These are phyloP conservation scores for Isatis lusitanica DNA, from an alignment of 441 rosid species.

Conservation along the genomic window DNA sequence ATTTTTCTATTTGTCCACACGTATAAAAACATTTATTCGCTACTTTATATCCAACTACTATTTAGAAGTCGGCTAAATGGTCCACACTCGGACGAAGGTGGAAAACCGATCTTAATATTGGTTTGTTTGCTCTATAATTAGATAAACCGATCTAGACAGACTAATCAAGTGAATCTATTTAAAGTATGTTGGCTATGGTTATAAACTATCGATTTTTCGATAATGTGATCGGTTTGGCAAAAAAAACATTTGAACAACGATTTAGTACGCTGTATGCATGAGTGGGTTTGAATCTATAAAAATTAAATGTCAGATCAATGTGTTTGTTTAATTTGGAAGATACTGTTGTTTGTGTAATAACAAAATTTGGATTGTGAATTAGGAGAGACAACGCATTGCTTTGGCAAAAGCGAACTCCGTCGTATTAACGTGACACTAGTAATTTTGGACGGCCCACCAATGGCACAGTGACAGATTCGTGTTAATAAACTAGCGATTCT, in stretches of 20 bases:
- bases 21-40: neutral
- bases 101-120: neutral
- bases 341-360: neutral
- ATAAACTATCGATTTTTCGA: neutral
- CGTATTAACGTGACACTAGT: slow-evolving; percentile 10
- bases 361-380: neutral
- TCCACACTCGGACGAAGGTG: neutral
- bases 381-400: slow-evolving; percentile 3
- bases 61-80: neutral
- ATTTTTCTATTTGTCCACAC: neutral
- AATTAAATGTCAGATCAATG: neutral
- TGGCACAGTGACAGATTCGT: neutral
- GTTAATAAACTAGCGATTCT: neutral
- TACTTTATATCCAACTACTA: neutral
- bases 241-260: neutral
- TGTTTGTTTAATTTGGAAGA: too few relatives aligned
- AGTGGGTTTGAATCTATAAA: neutral
- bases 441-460: neutral
- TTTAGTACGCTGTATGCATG: neutral
- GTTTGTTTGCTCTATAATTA: neutral
- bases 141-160: neutral
- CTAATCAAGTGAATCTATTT: neutral
- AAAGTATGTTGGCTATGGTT: neutral
- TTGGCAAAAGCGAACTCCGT: slow-evolving; percentile 16
- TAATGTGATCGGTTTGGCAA: neutral